Percentiles rank a stretch among this genome's conserved stretches.
Conservation (phyloP, 306 rosid species). For the Cucurbita argyrosperma region DNA sequence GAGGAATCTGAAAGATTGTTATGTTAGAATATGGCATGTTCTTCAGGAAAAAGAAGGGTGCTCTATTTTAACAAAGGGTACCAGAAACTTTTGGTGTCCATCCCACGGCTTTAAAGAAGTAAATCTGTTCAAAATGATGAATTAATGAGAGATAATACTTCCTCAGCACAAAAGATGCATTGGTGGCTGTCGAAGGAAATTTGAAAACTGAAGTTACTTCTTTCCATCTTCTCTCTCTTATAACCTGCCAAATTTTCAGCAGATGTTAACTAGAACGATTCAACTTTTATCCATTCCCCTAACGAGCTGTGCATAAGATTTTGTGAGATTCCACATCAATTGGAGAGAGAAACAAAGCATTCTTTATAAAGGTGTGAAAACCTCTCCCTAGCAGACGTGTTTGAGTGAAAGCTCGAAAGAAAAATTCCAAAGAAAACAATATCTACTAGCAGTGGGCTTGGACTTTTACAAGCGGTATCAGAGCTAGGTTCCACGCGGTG, state of each 20-base stretch:
- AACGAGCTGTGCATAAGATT: too few species aligned
- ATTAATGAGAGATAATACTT: conserved; percentile 73
- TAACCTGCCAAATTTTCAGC: conserved; percentile 32
- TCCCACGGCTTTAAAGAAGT: conserved; percentile 46
- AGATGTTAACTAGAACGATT: neutral
- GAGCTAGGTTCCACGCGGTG: too few species aligned
- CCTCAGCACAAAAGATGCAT: conserved; percentile 82
- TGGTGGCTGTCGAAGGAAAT: conserved; percentile 91
- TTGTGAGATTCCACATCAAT: too few species aligned
- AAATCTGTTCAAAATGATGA: conserved; percentile 64
- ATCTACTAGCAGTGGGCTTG: too few species aligned
- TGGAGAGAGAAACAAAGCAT: too few species aligned
- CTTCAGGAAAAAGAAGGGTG: conserved; percentile 6
- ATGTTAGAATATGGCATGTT: neutral
- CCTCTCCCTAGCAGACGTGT: too few species aligned
- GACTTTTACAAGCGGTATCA: too few species aligned
- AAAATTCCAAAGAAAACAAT: too few species aligned
- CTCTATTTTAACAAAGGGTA: conserved; percentile 2
- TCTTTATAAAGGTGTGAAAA: too few species aligned
- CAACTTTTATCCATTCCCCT: neutral
- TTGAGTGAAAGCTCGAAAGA: too few species aligned
- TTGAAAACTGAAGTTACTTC: conserved; percentile 72
- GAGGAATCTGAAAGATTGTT: conserved; percentile 30
- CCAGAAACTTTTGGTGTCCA: conserved; percentile 33
- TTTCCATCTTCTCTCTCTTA: conserved; percentile 76